Base-by-base conservation (phyloP, 1,284 basidiomycete genomes). In the Ustilago curta region DNA sequence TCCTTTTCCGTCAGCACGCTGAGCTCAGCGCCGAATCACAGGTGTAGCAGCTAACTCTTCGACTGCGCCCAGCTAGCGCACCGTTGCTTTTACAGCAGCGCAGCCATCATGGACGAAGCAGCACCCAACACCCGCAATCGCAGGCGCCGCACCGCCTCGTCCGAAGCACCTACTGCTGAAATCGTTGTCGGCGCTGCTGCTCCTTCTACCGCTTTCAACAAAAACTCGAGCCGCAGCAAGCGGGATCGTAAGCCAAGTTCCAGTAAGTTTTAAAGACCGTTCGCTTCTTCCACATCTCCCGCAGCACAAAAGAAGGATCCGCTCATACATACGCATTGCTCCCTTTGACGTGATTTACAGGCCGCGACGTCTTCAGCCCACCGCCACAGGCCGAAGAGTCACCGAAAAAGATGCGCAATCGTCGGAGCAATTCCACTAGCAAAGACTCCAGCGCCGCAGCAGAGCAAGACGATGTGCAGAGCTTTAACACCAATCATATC, bases 31-130 rank as follows among this genome's bases (percentile, higher is more conserved):
- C 12, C 14, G 8, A 23, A 23, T 51, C 35, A 25, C 12, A 37
- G 32, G 31, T 18, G 32, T 35, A n/a, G 32, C 25, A 48, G 47
- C 47, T 19, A 19, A 50, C 7, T 18, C 9, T 32, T 12, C 35
- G 11, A 37, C 7, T 25, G n/a, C 11, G 4, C 14, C 7, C 35
- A 5, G 9, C 35, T 8, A 35, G 25, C 21, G n/a, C 35, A 4
- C 32, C 2, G 23, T 27, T 8, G 19, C 21, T 2, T 8, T 8
- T 19, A 12, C 31, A 25, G 19, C 31, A 12, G 5, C 29, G 4
- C 21, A 39, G 11, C 11, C 60, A 63, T 8, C 48, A 65, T 65
- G 62, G 62, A 58, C 19, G 23, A 42, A 14, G 39, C 57, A 50
- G 32, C 64, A 9, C 18, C 42, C 23, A 31, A 16, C 37, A 29